Evolutionary conservation across 208 protist genomes (phyloP).

Genomic region (Leishmania amazonensis): DNA sequence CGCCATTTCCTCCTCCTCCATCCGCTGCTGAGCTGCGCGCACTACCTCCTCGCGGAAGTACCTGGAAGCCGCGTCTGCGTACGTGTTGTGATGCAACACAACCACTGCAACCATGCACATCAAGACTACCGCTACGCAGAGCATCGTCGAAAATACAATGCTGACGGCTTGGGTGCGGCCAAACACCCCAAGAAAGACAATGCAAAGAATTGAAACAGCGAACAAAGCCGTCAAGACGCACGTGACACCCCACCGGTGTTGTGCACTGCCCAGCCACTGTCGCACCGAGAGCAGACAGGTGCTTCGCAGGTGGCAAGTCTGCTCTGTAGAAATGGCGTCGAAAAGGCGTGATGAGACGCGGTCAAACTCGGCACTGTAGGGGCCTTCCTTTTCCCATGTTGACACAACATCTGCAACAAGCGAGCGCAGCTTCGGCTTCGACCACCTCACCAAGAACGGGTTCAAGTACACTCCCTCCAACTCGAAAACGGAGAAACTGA

Average conservation of each 20-base stretch:
- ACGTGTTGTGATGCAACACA: slow-evolving; percentile 68
- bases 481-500: slow-evolving; percentile 54
- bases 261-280: slow-evolving; percentile 41
- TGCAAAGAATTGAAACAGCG: slow-evolving; percentile 34
- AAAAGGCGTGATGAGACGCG: slow-evolving; percentile 47
- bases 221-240: slow-evolving; percentile 13
- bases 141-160: slow-evolving; percentile 35
- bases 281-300: slow-evolving; percentile 48
- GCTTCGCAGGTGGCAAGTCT: slow-evolving; percentile 40
- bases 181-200: slow-evolving; percentile 49
- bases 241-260: slow-evolving; percentile 20
- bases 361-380: slow-evolving; percentile 52
- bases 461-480: slow-evolving; percentile 47
- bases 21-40: slow-evolving; percentile 31
- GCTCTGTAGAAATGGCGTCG: slow-evolving; percentile 51
- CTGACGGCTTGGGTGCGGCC: slow-evolving; percentile 23
- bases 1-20: slow-evolving; percentile 33
- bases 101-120: slow-evolving; percentile 31
- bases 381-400: slow-evolving; percentile 50
- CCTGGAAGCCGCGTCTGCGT: slow-evolving; percentile 41
- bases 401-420: slow-evolving; percentile 42
- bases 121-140: slow-evolving; percentile 37
- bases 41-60: slow-evolving; percentile 56
- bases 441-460: slow-evolving; percentile 51
- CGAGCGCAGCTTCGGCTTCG: slow-evolving; percentile 33